Conservation (phyloP, 768 basidiomycete species). For the Suillus luteus region DNA sequence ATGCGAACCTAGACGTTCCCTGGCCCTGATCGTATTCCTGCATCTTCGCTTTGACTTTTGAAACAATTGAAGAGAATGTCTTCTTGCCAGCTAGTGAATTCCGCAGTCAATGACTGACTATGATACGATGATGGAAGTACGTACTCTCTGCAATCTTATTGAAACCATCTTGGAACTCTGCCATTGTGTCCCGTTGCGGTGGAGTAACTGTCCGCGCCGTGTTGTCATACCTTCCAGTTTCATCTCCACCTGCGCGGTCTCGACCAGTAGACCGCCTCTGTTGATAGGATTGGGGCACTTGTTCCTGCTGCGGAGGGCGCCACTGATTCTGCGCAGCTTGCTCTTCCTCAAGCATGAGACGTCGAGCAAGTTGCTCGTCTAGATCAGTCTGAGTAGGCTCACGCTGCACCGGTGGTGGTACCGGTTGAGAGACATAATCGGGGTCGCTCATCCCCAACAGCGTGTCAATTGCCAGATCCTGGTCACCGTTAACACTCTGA, state of each 20-base stretch:
- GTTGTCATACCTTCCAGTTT: conserved; percentile 11
- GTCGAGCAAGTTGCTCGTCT: conserved; percentile 79
- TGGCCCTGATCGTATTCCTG: conserved; percentile 69
- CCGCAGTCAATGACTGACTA: not conserved
- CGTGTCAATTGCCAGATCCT: conserved; percentile 75
- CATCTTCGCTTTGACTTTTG: conserved; percentile 82
- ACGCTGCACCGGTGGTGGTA: conserved; percentile 2
- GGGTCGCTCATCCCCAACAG: conserved; percentile 89
- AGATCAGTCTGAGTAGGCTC: conserved; percentile 59
- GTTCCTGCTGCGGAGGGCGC: conserved; percentile 18
- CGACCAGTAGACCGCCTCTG: conserved; percentile 11
- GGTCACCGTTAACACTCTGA: conserved; percentile 67
- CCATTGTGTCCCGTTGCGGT: conserved; percentile 52
- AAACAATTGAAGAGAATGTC: conserved; percentile 69
- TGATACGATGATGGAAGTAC: conserved; percentile 25
- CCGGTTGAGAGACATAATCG: conserved; percentile 51
- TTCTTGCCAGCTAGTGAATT: conserved; percentile 64
- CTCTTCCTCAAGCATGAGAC: conserved; percentile 65
- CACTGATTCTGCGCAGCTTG: conserved; percentile 29
- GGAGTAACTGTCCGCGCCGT: conserved; percentile 19
- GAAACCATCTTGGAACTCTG: conserved; percentile 75
- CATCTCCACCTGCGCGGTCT: conserved; percentile 16
- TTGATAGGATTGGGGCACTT: conserved; percentile 29
- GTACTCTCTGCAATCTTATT: conserved; percentile 77
- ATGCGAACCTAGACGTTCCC: conserved; percentile 19